Evolutionary conservation across 768 basidiomycete genomes (phyloP).

Genomic region (Tylopilus intermedius): DNA sequence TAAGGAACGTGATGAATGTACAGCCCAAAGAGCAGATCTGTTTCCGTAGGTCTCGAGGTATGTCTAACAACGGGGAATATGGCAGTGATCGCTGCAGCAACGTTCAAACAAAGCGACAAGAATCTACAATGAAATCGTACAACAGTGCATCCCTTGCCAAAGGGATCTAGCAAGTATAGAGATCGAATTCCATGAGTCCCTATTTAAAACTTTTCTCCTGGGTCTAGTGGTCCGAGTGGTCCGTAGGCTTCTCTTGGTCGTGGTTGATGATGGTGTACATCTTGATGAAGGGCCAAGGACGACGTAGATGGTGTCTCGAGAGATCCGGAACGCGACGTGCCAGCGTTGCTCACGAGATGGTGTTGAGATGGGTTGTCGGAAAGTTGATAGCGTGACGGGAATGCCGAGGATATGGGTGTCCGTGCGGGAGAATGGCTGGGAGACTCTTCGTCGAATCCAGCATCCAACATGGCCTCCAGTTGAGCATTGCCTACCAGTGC

Average conservation of each 20-base stretch:
- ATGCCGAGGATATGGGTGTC: slow-evolving; percentile 28
- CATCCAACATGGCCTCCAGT: slow-evolving; percentile 88
- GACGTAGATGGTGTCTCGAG: slow-evolving; percentile 28
- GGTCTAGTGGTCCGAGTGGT: slow-evolving; percentile 57
- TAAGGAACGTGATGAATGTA: neutral
- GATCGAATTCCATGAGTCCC: slow-evolving; percentile 32
- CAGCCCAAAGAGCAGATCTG: neutral
- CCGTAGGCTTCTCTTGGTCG: slow-evolving; percentile 39
- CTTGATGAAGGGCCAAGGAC: slow-evolving; percentile 26
- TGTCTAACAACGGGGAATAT: neutral
- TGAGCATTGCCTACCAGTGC: slow-evolving; percentile 63
- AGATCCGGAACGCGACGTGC: slow-evolving; percentile 48
- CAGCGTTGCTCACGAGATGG: slow-evolving; percentile 44
- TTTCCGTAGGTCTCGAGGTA: neutral
- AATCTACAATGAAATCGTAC: slow-evolving; percentile 10
- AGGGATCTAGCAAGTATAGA: slow-evolving; percentile 9
- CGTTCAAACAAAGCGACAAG: slow-evolving; percentile 3
- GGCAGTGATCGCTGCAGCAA: neutral
- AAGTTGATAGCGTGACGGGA: slow-evolving; percentile 58
- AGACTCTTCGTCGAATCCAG: slow-evolving; percentile 68
- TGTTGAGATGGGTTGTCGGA: slow-evolving; percentile 46
- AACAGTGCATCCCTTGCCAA: slow-evolving; percentile 3
- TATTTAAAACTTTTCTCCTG: slow-evolving; percentile 46
- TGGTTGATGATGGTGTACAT: slow-evolving; percentile 36
- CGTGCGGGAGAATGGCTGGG: slow-evolving; percentile 45